Percentiles rank a stretch among this genome's conserved stretches.
These are phyloP conservation scores for Cyberlindnera xylosilytica DNA, from an alignment of 805 yeast species.

Conservation along the genomic window DNA sequence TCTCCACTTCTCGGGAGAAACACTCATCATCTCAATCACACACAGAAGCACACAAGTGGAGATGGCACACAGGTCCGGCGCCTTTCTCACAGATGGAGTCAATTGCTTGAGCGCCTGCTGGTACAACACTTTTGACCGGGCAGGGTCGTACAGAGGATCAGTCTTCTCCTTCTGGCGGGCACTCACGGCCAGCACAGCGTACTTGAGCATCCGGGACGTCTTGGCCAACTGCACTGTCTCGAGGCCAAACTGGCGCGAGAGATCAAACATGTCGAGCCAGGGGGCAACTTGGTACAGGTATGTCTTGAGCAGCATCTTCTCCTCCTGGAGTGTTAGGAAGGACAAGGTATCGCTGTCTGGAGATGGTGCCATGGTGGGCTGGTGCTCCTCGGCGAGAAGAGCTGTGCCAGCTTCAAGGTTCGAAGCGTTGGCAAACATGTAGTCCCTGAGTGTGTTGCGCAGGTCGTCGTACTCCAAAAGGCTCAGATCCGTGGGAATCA, in stretches of 20 bases:
- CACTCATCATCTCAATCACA: slow-evolving; percentile 41
- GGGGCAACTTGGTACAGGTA: slow-evolving; percentile 38
- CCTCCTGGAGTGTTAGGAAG: slow-evolving; percentile 32
- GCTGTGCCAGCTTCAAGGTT: slow-evolving; percentile 13
- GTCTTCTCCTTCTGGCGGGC: slow-evolving; percentile 33
- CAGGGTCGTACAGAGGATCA: slow-evolving; percentile 25
- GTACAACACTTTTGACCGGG: slow-evolving; percentile 31
- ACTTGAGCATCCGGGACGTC: slow-evolving; percentile 31
- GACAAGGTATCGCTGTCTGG: slow-evolving; percentile 12
- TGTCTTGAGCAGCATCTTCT: slow-evolving; percentile 30
- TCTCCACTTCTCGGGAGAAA: slow-evolving; percentile 37
- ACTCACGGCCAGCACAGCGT: slow-evolving; percentile 33
- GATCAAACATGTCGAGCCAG: slow-evolving; percentile 39
- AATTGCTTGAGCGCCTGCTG: slow-evolving; percentile 32
- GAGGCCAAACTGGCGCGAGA: slow-evolving; percentile 33
- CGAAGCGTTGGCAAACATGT: slow-evolving; percentile 37
- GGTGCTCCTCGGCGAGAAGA: not conserved
- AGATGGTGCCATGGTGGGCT: not conserved
- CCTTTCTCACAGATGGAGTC: slow-evolving; percentile 34
- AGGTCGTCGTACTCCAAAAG: slow-evolving; percentile 30
- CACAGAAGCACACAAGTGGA: slow-evolving; percentile 40
- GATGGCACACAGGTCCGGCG: slow-evolving; percentile 29
- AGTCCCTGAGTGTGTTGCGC: slow-evolving; percentile 35
- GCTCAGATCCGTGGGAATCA: slow-evolving; percentile 19
- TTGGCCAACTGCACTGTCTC: slow-evolving; percentile 37